phyloP scores from a whole-genome alignment of 768 basidiomycete genomes.

The Dioszegia hungarica region DNA sequence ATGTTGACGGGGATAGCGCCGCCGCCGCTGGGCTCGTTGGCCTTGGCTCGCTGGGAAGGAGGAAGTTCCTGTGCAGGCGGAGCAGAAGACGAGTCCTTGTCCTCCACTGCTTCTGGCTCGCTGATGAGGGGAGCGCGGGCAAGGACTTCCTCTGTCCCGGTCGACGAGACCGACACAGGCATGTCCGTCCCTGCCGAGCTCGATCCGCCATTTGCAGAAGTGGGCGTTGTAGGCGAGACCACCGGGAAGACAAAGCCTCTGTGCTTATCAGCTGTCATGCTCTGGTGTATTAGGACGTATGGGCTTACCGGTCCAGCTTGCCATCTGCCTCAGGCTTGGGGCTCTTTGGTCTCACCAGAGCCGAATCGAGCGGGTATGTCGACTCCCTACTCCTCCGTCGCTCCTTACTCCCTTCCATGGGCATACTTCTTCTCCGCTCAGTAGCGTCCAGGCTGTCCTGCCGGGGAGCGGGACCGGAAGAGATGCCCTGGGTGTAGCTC shows the following conservation, averaged over 20 bases:
- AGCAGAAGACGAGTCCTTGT: not conserved
- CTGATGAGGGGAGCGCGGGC: not conserved
- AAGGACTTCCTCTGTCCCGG: not conserved
- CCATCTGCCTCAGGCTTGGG: slow-evolving; percentile 47
- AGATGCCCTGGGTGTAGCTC: slow-evolving; percentile 31
- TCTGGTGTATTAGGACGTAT: too few relatives aligned
- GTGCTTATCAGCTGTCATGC: not conserved
- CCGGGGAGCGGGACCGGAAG: not conserved
- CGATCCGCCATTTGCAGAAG: not conserved
- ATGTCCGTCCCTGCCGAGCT: not conserved
- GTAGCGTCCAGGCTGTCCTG: not conserved
- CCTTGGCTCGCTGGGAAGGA: not conserved
- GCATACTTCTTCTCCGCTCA: not conserved
- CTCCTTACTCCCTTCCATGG: not conserved
- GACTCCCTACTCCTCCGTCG: slow-evolving; percentile 17
- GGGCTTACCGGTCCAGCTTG: slow-evolving; percentile 40
- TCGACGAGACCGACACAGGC: not conserved
- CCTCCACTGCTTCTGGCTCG: not conserved
- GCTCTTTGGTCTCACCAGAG: slow-evolving; percentile 33
- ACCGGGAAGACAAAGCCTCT: slow-evolving; percentile 46
- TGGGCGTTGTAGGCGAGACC: not conserved
- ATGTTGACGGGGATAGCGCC: slow-evolving; percentile 1
- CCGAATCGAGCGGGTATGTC: slow-evolving; percentile 12
- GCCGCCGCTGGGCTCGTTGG: not conserved
- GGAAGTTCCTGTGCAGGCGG: too few relatives aligned